These are phyloP conservation scores for Pterocarpus macrocarpus DNA, from an alignment of 306 rosid species.

Conservation along the genomic window DNA sequence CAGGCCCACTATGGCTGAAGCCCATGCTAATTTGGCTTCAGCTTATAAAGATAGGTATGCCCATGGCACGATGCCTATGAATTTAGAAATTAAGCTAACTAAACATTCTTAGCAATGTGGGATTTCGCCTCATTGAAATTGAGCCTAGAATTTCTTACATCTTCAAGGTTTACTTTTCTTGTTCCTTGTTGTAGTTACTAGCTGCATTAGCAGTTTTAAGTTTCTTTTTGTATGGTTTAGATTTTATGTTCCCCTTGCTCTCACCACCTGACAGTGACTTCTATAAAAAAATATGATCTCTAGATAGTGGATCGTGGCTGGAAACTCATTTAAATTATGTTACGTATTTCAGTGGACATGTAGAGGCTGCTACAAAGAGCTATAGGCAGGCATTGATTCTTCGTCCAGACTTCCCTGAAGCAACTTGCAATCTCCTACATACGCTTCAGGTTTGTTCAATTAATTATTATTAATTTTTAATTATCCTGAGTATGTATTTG, in stretches of 20 bases:
- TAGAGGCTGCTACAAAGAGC: slow-evolving; percentile 91
- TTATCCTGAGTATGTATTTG: background rate
- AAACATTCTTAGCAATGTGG: background rate
- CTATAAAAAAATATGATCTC: background rate
- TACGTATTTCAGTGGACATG: slow-evolving; percentile 77
- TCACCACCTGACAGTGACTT: slow-evolving; percentile 16
- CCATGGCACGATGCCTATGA: background rate
- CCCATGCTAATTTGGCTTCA: slow-evolving; percentile 99
- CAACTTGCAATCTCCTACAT: slow-evolving; percentile 97
- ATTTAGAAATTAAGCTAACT: background rate
- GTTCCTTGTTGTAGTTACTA: background rate
- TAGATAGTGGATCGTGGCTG: slow-evolving; percentile 8
- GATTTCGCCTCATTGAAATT: slow-evolving; percentile 3
- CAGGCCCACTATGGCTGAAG: slow-evolving; percentile 96
- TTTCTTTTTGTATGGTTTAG: background rate
- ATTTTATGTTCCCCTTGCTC: slow-evolving; percentile 12
- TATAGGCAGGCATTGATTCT: slow-evolving; percentile 84
- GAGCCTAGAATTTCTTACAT: slow-evolving; percentile 3
- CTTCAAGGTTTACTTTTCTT: slow-evolving; percentile 16
- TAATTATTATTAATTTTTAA: background rate
- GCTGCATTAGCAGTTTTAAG: background rate
- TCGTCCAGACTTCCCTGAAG: slow-evolving; percentile 96
- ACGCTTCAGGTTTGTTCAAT: slow-evolving; percentile 78
- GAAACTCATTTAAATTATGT: slow-evolving; percentile 27
- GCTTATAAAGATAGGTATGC: slow-evolving; percentile 95